Evolutionary conservation across 148 eudicot species (phyloP), one percentile per base, ranked within the genome.

Genomic region (Spergularia marina): DNA sequence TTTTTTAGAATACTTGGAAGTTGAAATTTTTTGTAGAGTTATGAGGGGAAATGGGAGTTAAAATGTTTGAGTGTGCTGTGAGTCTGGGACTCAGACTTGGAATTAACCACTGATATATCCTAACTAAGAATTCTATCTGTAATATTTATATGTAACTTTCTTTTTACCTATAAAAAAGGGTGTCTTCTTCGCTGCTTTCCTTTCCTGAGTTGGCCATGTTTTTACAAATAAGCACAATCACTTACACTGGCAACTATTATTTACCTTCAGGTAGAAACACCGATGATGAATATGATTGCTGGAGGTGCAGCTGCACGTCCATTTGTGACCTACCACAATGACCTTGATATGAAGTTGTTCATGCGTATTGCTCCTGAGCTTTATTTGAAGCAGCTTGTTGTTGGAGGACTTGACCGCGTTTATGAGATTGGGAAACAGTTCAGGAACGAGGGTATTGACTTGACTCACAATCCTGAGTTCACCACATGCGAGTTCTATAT

Each of bases 301-400:
- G 98, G 98, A 12, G 98, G 98, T 77, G 98, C 98, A 34, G 92
- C 98, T 77, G 98, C 98, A 20, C 91, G 96, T 20, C 98, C 98
- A 62, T 95, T 95, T 89, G 89, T 87, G 59, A 95, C 97, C 68
- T 86, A 90, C 85, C 98, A 92, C 85, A 95, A 95, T 85, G 98
- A 95, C 6, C 85, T 95, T 60, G 88, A 90, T 77, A 89, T 92
- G 97, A 89, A 59, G 80, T 85, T 95, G 55, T 92, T n/a, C 80
- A 95, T 95, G 98, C 91, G 98, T 54, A 88, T 95, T 82, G 97
- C 97, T 3, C 98, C 97, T 23, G 98, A 95, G 78, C 90, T 95
- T 49, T 92, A 89, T 88, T 92, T 95, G 18, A 95, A 95, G 89
- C 88, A 95, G 83, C 85, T 95, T 36, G 90, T 92, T 77, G 97